phyloP scores from a whole-genome alignment of 2,329 filamentous ascomycete genomes.

The Rhynchosporium agropyri region DNA sequence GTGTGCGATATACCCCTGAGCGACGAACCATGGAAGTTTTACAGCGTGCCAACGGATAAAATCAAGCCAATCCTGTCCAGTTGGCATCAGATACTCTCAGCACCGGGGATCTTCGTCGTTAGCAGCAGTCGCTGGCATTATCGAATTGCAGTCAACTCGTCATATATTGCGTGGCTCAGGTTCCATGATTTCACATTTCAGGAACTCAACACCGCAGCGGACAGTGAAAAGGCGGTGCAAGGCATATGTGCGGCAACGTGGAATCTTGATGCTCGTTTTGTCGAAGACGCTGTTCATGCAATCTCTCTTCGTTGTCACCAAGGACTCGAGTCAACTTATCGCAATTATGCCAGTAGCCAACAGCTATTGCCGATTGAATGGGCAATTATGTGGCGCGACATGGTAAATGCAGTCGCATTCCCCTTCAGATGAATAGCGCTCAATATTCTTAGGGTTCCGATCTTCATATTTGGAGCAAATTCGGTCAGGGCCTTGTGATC shows the following conservation, averaged over 20 bases:
- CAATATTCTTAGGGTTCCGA: conserved; percentile 19
- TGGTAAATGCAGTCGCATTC: conserved; percentile 21
- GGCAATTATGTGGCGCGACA: conserved; percentile 21
- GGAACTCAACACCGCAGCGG: neutral
- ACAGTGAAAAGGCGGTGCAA: conserved; percentile 10
- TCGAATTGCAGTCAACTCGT: conserved; percentile 14
- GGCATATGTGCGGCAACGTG: conserved; percentile 8
- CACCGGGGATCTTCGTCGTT: conserved; percentile 19
- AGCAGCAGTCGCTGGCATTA: conserved; percentile 4
- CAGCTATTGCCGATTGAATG: conserved; percentile 15
- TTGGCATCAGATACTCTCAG: conserved; percentile 14
- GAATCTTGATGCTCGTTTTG: conserved; percentile 13
- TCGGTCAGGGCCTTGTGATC: conserved; percentile 22
- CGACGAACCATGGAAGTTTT: conserved; percentile 12
- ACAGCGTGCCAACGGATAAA: conserved; percentile 5
- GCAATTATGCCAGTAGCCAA: neutral
- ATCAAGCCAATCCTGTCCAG: conserved; percentile 9
- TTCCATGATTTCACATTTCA: conserved; percentile 7
- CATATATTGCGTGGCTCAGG: conserved; percentile 17
- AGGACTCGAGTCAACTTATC: conserved; percentile 17
- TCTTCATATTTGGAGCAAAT: conserved; percentile 16
- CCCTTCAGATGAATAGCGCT: conserved; percentile 15
- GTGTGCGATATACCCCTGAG: conserved; percentile 7
- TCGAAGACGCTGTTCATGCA: conserved; percentile 13
- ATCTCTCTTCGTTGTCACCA: conserved; percentile 2